phyloP scores from a whole-genome alignment of 495 filamentous ascomycete genomes.

The Durotheca rogersii region DNA sequence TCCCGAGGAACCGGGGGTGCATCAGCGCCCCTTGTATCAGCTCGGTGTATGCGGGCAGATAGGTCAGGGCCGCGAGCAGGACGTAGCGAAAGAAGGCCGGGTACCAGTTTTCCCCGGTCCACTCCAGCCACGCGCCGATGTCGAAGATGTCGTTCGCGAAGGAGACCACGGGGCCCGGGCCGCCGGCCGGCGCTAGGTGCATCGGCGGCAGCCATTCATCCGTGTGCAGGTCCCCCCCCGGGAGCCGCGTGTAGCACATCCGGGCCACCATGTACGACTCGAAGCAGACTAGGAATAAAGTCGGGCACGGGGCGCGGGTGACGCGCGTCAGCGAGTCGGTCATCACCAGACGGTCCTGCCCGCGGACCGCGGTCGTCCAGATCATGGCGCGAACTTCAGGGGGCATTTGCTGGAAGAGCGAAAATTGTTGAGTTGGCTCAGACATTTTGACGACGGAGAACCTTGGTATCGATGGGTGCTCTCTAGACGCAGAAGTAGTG shows the following conservation, averaged over 20 bases:
- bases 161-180: conserved; percentile 5
- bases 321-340: neutral
- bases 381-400: conserved; percentile 1
- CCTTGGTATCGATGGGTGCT: too few species aligned
- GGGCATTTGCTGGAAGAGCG: neutral
- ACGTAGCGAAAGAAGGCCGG: too few species aligned
- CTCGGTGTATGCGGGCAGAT: too few species aligned
- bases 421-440: too few species aligned
- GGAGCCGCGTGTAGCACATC: neutral
- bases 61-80: too few species aligned
- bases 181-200: too few species aligned
- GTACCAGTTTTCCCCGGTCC: too few species aligned
- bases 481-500: too few species aligned
- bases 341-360: conserved; percentile 1
- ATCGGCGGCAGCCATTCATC: neutral
- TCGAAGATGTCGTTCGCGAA: conserved; percentile 1
- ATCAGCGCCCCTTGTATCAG: too few species aligned
- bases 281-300: conserved; percentile 5
- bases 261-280: neutral
- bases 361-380: neutral
- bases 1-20: too few species aligned
- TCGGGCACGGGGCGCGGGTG: conserved; percentile 1
- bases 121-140: neutral
- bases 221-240: neutral
- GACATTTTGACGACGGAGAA: too few species aligned